Percentiles rank a stretch among this genome's conserved stretches.
Evolutionary conservation across 1,139 yeast species (phyloP).

Genomic region (Trichomonascaceae sp.): DNA sequence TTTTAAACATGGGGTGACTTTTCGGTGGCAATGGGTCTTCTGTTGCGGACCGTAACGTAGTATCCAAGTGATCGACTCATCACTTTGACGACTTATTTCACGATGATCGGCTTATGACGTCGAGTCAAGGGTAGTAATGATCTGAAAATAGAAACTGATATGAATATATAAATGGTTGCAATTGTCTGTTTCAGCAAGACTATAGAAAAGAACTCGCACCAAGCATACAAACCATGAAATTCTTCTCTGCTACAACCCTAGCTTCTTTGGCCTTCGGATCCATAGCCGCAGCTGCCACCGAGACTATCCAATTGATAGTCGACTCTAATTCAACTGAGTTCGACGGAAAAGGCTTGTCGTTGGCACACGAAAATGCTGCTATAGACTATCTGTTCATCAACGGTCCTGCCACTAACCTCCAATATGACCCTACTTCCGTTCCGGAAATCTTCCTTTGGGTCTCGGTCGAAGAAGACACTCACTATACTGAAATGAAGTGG

Average conservation of each 20-base stretch:
- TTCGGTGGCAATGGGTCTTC: not conserved
- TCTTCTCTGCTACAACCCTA: not conserved
- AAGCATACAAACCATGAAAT: slow-evolving; percentile 1
- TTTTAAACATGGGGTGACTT: not conserved
- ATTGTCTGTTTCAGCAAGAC: not conserved
- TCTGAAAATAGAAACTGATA: not conserved
- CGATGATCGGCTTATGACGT: not conserved
- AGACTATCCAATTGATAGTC: slow-evolving; percentile 3
- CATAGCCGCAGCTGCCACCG: slow-evolving; percentile 3
- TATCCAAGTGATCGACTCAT: not conserved
- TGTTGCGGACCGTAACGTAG: not conserved
- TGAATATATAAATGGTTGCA: not conserved
- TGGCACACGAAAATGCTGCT: slow-evolving; percentile 53
- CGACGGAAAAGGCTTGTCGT: slow-evolving; percentile 26
- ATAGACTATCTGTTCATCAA: slow-evolving; percentile 38
- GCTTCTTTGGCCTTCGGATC: slow-evolving; percentile 4
- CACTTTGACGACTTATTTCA: not conserved
- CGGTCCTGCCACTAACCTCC: slow-evolving; percentile 13
- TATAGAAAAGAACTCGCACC: not conserved
- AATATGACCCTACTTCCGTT: slow-evolving; percentile 9
- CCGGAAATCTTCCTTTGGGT: not conserved
- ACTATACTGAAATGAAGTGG: not conserved
- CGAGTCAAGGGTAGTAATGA: not conserved
- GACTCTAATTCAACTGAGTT: not conserved
- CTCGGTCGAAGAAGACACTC: not conserved